Evolutionary conservation across 768 basidiomycete genomes (phyloP).

Genomic region (Suillus subalutaceus): DNA sequence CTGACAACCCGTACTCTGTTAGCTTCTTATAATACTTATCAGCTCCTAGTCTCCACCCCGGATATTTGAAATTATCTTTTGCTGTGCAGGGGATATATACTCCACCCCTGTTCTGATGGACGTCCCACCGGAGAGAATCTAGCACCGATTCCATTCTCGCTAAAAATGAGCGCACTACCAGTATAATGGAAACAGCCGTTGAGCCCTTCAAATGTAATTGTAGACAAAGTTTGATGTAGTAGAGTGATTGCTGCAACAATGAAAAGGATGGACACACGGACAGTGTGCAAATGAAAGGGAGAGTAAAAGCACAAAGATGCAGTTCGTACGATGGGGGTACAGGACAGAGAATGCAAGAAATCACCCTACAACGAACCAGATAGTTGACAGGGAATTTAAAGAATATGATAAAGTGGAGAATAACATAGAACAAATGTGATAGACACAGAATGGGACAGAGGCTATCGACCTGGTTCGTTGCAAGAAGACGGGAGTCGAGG

Average conservation of each 20-base stretch:
- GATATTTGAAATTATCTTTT: not conserved
- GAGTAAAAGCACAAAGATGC: conserved; percentile 22
- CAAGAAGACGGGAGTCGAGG: conserved; percentile 43
- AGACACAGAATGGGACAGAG: conserved; percentile 41
- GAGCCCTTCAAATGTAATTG: conserved; percentile 37
- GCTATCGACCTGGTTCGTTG: conserved; percentile 58
- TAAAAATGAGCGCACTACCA: conserved; percentile 10
- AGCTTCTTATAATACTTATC: conserved; percentile 1
- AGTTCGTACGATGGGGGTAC: conserved; percentile 10
- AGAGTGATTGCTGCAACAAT: conserved; percentile 49
- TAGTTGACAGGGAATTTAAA: conserved; percentile 40
- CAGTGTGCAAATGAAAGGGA: conserved; percentile 32
- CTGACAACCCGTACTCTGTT: not conserved
- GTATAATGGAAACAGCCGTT: conserved; percentile 25
- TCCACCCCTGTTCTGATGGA: conserved; percentile 15
- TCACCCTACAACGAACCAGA: conserved; percentile 37
- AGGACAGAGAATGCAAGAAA: conserved; percentile 29
- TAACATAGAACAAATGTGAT: conserved; percentile 73
- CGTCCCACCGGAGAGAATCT: conserved; percentile 16
- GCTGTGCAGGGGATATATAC: conserved; percentile 19
- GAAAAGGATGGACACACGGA: conserved; percentile 36
- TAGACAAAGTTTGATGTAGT: conserved; percentile 42
- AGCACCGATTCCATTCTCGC: conserved; percentile 10
- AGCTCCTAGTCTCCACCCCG: not conserved
- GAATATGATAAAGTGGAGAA: conserved; percentile 80